phyloP scores from a whole-genome alignment of 192 early-diverging fungal species.

The Rhizophlyctis rosea region DNA sequence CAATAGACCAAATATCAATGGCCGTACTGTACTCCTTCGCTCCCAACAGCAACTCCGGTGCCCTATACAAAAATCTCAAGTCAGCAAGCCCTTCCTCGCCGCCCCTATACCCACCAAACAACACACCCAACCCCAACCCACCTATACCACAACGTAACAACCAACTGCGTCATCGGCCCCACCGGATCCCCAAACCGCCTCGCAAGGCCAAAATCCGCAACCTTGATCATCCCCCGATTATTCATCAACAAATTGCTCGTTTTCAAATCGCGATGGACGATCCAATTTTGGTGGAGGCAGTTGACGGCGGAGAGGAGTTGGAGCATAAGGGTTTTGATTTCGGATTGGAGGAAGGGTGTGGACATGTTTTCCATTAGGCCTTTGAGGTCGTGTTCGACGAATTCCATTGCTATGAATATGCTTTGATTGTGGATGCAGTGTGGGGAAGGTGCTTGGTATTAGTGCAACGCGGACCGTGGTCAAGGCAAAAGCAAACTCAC shows the following conservation, averaged over 20 bases:
- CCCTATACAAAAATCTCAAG: slow-evolving; percentile 41
- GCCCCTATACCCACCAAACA: not conserved
- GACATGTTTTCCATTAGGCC: slow-evolving; percentile 83
- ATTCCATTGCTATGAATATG: slow-evolving; percentile 98
- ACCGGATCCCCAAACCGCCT: slow-evolving; percentile 51
- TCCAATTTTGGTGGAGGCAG: slow-evolving; percentile 54
- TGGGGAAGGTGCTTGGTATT: too few species aligned
- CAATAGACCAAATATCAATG: slow-evolving; percentile 87
- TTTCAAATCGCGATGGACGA: slow-evolving; percentile 57
- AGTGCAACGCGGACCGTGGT: slow-evolving; percentile 5
- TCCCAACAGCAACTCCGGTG: slow-evolving; percentile 89
- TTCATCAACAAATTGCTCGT: slow-evolving; percentile 55
- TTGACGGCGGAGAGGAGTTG: slow-evolving; percentile 52
- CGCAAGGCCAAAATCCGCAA: slow-evolving; percentile 58
- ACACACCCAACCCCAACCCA: slow-evolving; percentile 50
- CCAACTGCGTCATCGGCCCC: slow-evolving; percentile 55
- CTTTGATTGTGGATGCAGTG: too few species aligned
- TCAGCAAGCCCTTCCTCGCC: not conserved
- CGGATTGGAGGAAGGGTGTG: slow-evolving; percentile 76
- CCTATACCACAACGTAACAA: slow-evolving; percentile 97
- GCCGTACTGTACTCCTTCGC: slow-evolving; percentile 87
- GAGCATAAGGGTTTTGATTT: slow-evolving; percentile 58
- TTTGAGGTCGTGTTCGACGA: slow-evolving; percentile 93
- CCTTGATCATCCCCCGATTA: slow-evolving; percentile 73
- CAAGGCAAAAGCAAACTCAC: too few species aligned